Evolutionary conservation across 305 asterid genomes (phyloP), one percentile per base, ranked within the genome.

Genomic region (Rubia occidens): DNA sequence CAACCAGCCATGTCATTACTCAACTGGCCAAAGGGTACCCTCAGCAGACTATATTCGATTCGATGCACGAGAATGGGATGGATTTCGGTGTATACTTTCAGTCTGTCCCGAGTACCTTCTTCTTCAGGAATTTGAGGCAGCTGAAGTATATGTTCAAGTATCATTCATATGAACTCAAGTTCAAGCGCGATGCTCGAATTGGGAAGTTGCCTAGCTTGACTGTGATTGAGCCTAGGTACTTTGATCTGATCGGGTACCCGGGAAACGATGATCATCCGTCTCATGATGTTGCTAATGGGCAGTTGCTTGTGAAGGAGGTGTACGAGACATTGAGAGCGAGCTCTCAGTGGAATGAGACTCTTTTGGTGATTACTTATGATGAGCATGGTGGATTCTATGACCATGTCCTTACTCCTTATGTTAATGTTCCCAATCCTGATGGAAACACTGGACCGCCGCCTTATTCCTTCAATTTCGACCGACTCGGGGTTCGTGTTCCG

Each of bases 211-310:
- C 95, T 14, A 75, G 80, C 20, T 64, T 88, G 82, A 76, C 81
- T 0, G 96, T 90, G 64, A 82, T 90, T 64, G 97, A 90, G 82
- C 97, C 95, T 14, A 75, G 95, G 74, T 88, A 90, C 74, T 90
- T 88, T 18, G 97, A 89, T 70, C 29, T 90, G 9, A 76, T 71
- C 55, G 92, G 90, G 0, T 64, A 76, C 26, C 84, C 92, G 0
- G 97, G 86, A 4, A 90, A 88, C 67, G 97, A 90, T 47, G 96
- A 90, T 65, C 97, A 90, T n/a, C 97, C 96, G 0, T 90, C 96
- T 3, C 97, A 90, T 45, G 97, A 90, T 61, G 92, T 90, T n/a
- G 95, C 90, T 0, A 72, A 83, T n/a, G 97, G 97, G 8, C 97
- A 90, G 84, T 81, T 54, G 81, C 49, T 90, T 53, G 90, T 90